phyloP scores from a whole-genome alignment of 306 rosid species.

The Lupinus albus region DNA sequence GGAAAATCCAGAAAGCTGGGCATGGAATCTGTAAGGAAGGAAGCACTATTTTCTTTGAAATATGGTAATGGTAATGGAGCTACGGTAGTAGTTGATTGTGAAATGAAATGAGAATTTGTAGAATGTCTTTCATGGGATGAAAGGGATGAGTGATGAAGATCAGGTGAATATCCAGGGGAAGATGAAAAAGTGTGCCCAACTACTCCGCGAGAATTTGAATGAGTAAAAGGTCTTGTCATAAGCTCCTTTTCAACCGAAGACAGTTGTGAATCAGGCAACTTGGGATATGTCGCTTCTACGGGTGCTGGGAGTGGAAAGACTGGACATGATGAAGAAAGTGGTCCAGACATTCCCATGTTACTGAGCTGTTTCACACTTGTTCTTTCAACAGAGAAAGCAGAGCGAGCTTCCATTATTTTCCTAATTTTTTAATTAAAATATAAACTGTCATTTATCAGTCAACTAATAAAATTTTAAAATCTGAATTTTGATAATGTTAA shows the following conservation, averaged over 20 bases:
- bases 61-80: conserved; percentile 49
- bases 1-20: conserved; percentile 69
- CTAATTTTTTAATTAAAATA: conserved; percentile 40
- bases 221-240: conserved; percentile 46
- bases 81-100: conserved; percentile 51
- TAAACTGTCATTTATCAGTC: conserved; percentile 36
- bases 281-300: conserved; percentile 59
- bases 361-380: conserved; percentile 57
- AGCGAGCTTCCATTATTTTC: conserved; percentile 72
- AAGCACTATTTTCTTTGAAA: conserved; percentile 52
- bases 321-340: conserved; percentile 61
- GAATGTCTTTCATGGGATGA: conserved; percentile 56
- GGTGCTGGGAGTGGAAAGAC: conserved; percentile 63
- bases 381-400: conserved; percentile 60
- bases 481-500: conserved; percentile 4
- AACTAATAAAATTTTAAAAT: conserved; percentile 19
- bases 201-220: conserved; percentile 58
- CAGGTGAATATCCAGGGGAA: conserved; percentile 67
- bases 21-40: conserved; percentile 70
- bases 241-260: conserved; percentile 57
- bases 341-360: conserved; percentile 62
- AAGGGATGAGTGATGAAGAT: conserved; percentile 68
- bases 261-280: conserved; percentile 63
- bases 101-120: conserved; percentile 54
- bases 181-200: conserved; percentile 77